phyloP scores from a whole-genome alignment of 106 monocot species.

The Chionographis japonica region DNA sequence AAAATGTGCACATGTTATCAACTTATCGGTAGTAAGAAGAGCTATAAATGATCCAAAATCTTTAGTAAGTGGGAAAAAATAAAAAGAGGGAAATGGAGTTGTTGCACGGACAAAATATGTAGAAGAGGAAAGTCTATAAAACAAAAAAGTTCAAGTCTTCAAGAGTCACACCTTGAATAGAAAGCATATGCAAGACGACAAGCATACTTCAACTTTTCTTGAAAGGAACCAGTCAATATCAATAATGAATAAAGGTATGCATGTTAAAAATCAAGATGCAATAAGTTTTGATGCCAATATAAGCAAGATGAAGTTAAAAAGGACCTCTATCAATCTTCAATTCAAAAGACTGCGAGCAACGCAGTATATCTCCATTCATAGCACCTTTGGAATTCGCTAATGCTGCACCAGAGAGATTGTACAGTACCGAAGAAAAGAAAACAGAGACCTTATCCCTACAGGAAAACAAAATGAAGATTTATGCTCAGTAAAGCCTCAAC shows the following conservation, averaged over 20 bases:
- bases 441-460: constrained; percentile 63
- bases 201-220: no score
- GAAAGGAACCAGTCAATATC: not conserved
- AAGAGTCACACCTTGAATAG: no score
- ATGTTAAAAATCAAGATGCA: not conserved
- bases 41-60: no score
- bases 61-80: no score
- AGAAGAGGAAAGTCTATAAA: no score
- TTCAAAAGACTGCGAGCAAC: constrained; percentile 16
- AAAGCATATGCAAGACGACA: no score
- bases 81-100: no score
- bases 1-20: no score
- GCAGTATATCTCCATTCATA: constrained; percentile 14
- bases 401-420: constrained; percentile 21
- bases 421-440: constrained; percentile 53
- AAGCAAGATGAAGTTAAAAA: not conserved
- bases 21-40: no score
- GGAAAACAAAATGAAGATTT: not conserved
- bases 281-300: not conserved
- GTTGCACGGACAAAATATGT: no score
- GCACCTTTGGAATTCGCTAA: constrained; percentile 12
- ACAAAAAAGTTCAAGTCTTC: no score
- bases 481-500: not conserved
- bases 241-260: not conserved
- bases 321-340: constrained; percentile 46